Base-by-base conservation (phyloP, 2,329 filamentous ascomycete genomes). In the Curvularia hawaiiensis region DNA sequence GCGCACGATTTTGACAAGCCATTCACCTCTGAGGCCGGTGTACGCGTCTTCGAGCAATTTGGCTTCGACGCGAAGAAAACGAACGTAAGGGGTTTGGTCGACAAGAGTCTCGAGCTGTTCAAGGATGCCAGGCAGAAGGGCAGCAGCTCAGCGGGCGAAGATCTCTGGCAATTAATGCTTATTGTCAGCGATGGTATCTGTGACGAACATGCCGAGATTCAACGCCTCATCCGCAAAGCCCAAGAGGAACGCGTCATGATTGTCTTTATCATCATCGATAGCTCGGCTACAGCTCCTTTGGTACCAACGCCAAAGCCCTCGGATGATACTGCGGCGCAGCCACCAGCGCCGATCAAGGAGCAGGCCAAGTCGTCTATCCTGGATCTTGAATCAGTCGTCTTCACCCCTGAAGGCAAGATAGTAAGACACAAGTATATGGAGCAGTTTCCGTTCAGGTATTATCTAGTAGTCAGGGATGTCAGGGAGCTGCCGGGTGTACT, bases 211-310 rank as follows among this genome's bases (percentile, higher is more conserved):
- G 91, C 92, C 18, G 83, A 86, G 5, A 93, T 99, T 65, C 85
- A 90, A 16, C 83, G 91, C 5, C 83, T 98, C 22, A 87, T 99
- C 11, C 84, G 95, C 10, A 89, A 94, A 77, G 94, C 95, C 1
- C 88, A 92, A 70, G 93, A 97, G 76, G 91, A 97, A 78, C 84
- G 92, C 16, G 96, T 99, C 73, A 97, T 99, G 91, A 88, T 98
- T 62, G 94, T 99, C 6, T 99, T 99, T 75, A 91, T 99, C 68
- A 90, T 99, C 69, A 92, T 99, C 72, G 95, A 99, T 79, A 82
- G 86, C 44, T 72, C 68, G 1, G 65, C 73, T 4, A 47, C 54
- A 9, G 41, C 57, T 3, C 54, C 56, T n/a, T 49, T 44, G 20
- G 58, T 54, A 9, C 49, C 64, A 3, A 49, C 48, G 1, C 52